These are phyloP conservation scores for Penicillium arizonense DNA, from an alignment of 495 filamentous ascomycete species.

Conservation along the genomic window DNA sequence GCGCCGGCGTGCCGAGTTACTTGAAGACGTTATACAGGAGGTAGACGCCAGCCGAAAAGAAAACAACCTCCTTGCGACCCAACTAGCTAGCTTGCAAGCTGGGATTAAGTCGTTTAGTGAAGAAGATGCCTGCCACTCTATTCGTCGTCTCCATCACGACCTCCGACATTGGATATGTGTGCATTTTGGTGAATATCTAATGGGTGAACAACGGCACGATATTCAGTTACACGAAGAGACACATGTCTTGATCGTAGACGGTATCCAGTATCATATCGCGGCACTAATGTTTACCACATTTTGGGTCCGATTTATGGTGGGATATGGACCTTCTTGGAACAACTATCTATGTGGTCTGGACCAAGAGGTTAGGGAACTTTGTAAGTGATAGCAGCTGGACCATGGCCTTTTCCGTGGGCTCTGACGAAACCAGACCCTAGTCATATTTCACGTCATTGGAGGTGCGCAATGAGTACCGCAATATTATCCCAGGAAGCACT, in stretches of 20 bases:
- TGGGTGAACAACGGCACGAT: neutral
- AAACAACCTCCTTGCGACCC: neutral
- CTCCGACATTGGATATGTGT: neutral
- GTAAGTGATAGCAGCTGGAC: neutral
- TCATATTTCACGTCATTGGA: neutral
- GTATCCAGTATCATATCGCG: neutral
- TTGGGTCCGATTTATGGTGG: neutral
- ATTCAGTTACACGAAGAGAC: neutral
- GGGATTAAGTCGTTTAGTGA: neutral
- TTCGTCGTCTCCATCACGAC: neutral
- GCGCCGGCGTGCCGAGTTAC: neutral
- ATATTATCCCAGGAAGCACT: neutral
- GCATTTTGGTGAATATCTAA: neutral
- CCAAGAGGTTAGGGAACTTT: neutral
- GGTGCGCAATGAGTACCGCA: slow-evolving; percentile 1
- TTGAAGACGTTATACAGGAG: neutral
- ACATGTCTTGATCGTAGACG: neutral
- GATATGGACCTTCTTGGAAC: neutral
- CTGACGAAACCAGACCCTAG: neutral
- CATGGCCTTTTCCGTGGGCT: neutral
- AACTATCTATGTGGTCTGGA: neutral
- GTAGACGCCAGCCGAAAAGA: neutral
- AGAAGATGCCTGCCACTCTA: neutral
- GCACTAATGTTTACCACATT: neutral
- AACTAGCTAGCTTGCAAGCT: neutral